Evolutionary conservation across 2,329 filamentous ascomycete genomes (phyloP).

Genomic region (Dothistroma pini): DNA sequence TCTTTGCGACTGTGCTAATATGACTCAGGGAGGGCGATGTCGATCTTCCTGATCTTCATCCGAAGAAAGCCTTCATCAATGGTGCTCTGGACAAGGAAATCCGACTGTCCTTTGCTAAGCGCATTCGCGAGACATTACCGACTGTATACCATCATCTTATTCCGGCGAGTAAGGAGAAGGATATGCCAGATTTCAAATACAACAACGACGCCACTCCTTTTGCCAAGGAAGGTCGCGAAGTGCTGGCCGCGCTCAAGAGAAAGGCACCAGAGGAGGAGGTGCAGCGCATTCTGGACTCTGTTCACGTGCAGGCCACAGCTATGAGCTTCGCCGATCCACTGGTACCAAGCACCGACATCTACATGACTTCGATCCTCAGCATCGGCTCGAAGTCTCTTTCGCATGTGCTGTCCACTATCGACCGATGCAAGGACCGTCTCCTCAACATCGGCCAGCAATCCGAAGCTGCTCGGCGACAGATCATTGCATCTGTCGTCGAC

Average conservation of each 20-base stretch:
- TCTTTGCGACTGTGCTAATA: conserved; percentile 11
- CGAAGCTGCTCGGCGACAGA: conserved; percentile 74
- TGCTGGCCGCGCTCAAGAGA: conserved; percentile 73
- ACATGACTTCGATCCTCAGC: conserved; percentile 88
- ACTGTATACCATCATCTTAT: conserved; percentile 78
- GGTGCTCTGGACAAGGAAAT: conserved; percentile 96
- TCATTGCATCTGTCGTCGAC: conserved; percentile 81
- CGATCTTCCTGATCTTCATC: conserved; percentile 69
- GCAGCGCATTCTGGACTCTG: conserved; percentile 72
- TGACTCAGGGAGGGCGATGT: conserved; percentile 69
- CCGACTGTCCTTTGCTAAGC: conserved; percentile 88
- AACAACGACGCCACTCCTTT: conserved; percentile 72
- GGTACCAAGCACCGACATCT: conserved; percentile 85
- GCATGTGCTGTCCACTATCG: conserved; percentile 92
- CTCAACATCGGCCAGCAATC: conserved; percentile 73
- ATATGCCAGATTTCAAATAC: conserved; percentile 95
- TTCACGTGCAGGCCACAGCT: conserved; percentile 73
- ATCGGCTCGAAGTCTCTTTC: conserved; percentile 94
- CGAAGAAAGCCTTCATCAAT: conserved; percentile 88
- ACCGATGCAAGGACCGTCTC: conserved; percentile 86
- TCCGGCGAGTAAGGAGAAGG: conserved; percentile 82
- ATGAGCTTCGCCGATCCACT: conserved; percentile 68
- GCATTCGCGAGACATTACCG: conserved; percentile 90
- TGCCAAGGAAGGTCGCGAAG: conserved; percentile 74
- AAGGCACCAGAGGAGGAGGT: conserved; percentile 85